A percentile compares a stretch with the other conserved stretches of the same genome.
Evolutionary conservation across 2,329 filamentous ascomycete species (phyloP).

Genomic region (Erysiphe pulchra): DNA sequence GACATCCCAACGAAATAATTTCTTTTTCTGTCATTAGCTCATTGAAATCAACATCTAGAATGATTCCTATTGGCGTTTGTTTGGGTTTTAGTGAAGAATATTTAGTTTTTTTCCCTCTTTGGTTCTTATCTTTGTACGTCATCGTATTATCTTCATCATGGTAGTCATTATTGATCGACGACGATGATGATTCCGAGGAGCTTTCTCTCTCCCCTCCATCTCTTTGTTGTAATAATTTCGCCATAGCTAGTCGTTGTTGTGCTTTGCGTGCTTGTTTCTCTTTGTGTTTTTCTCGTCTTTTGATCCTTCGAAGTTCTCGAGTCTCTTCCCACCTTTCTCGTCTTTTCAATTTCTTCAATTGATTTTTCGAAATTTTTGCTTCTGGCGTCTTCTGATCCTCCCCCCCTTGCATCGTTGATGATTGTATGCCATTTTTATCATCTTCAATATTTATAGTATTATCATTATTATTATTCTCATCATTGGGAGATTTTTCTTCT

Average conservation of each 20-base stretch:
- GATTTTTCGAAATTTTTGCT: conserved; percentile 48
- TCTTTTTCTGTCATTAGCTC: conserved; percentile 73
- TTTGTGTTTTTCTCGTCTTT: conserved; percentile 25
- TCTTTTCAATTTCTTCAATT: conserved; percentile 53
- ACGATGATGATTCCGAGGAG: too few species aligned
- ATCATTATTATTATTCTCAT: too few species aligned
- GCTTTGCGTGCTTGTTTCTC: conserved; percentile 25
- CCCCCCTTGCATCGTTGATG: too few species aligned
- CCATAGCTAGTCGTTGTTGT: conserved; percentile 19
- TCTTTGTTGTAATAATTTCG: conserved; percentile 6
- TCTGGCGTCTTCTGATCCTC: too few species aligned
- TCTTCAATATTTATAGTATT: too few species aligned
- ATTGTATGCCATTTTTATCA: too few species aligned
- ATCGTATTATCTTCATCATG: conserved; percentile 6
- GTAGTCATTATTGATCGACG: too few species aligned
- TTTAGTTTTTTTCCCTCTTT: conserved; percentile 2
- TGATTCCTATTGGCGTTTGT: conserved; percentile 49
- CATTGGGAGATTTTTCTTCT: too few species aligned
- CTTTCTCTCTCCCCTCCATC: too few species aligned
- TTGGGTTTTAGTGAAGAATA: conserved; percentile 11
- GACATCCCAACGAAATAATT: conserved; percentile 53
- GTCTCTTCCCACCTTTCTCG: conserved; percentile 52
- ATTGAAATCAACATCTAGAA: conserved; percentile 86
- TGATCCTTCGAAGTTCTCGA: conserved; percentile 28
- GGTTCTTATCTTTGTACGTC: conserved; percentile 8